Evolutionary conservation across 2,329 filamentous ascomycete genomes (phyloP).

Genomic region (Talaromyces funiculosus): DNA sequence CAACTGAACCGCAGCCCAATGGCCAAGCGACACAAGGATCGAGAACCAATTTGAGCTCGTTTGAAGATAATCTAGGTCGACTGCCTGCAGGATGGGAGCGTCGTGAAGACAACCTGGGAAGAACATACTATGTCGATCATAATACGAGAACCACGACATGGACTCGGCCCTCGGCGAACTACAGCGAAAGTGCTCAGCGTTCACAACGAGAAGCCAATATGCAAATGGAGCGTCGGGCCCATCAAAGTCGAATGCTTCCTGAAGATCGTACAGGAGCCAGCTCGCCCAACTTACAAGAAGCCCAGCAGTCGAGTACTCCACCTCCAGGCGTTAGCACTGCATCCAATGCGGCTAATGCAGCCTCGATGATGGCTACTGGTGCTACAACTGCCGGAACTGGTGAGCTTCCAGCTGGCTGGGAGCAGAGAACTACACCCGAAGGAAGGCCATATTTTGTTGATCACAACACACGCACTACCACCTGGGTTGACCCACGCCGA

Average conservation of each 20-base stretch:
- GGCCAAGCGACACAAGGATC: slow-evolving; percentile 27
- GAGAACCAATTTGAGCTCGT: slow-evolving; percentile 69
- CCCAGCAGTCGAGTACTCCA: slow-evolving; percentile 38
- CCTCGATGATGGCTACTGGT: slow-evolving; percentile 90
- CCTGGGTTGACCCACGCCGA: slow-evolving; percentile 94
- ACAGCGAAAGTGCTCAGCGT: slow-evolving; percentile 69
- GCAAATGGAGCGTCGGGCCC: slow-evolving; percentile 83
- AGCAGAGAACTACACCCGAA: slow-evolving; percentile 92
- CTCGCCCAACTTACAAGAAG: slow-evolving; percentile 68
- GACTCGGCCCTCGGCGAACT: slow-evolving; percentile 78
- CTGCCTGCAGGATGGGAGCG: slow-evolving; percentile 93
- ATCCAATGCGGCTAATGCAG: slow-evolving; percentile 51
- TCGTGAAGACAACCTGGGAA: slow-evolving; percentile 85
- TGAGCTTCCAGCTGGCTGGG: slow-evolving; percentile 92
- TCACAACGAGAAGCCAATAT: slow-evolving; percentile 83
- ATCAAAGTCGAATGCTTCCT: slow-evolving; percentile 91
- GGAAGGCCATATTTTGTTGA: slow-evolving; percentile 95
- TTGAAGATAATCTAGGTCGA: slow-evolving; percentile 92
- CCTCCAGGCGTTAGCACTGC: slow-evolving; percentile 36
- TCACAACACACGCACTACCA: slow-evolving; percentile 95
- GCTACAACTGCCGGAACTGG: slow-evolving; percentile 91
- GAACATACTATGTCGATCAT: slow-evolving; percentile 97
- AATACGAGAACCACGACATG: slow-evolving; percentile 96
- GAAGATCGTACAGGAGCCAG: slow-evolving; percentile 92
- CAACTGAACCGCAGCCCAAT: slow-evolving; percentile 36